Conservation (phyloP, 768 basidiomycete genomes). For the Favolaschia claudopus region DNA sequence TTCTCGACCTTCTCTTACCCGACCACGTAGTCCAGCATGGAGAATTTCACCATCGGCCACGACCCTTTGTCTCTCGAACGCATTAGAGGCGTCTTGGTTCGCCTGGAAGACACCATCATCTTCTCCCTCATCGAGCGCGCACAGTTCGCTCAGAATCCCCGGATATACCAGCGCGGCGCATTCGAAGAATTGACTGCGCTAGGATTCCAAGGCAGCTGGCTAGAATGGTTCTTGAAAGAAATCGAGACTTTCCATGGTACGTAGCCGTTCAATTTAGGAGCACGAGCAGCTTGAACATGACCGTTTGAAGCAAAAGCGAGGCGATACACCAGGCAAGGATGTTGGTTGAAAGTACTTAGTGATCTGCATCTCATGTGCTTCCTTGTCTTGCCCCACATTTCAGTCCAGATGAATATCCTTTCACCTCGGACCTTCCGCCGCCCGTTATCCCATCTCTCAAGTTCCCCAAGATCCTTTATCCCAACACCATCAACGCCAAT, state of each 20-base stretch:
- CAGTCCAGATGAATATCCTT: slow-evolving; percentile 98
- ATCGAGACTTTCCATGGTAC: slow-evolving; percentile 94
- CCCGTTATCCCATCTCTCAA: slow-evolving; percentile 79
- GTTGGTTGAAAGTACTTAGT: not conserved
- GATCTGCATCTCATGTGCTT: not conserved
- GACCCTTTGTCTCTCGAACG: slow-evolving; percentile 89
- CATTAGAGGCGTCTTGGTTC: slow-evolving; percentile 85
- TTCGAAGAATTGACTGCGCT: slow-evolving; percentile 79
- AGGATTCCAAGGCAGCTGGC: slow-evolving; percentile 88
- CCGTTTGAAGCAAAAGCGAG: slow-evolving; percentile 83
- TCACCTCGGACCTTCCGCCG: slow-evolving; percentile 80
- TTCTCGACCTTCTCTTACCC: not conserved
- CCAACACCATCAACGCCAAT: slow-evolving; percentile 88
- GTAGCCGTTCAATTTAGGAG: slow-evolving; percentile 36
- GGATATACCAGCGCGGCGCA: slow-evolving; percentile 82
- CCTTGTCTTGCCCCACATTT: not conserved
- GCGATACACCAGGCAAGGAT: slow-evolving; percentile 91
- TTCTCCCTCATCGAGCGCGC: slow-evolving; percentile 97
- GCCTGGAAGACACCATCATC: slow-evolving; percentile 99
- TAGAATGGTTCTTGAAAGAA: slow-evolving; percentile 98
- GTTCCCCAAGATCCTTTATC: slow-evolving; percentile 81
- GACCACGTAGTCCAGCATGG: slow-evolving; percentile 45
- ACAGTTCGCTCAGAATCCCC: slow-evolving; percentile 93
- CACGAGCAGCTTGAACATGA: slow-evolving; percentile 3
- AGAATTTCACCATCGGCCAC: slow-evolving; percentile 77